Conservation (phyloP, 257 asterid species). For the Solanum tarapatanum region DNA sequence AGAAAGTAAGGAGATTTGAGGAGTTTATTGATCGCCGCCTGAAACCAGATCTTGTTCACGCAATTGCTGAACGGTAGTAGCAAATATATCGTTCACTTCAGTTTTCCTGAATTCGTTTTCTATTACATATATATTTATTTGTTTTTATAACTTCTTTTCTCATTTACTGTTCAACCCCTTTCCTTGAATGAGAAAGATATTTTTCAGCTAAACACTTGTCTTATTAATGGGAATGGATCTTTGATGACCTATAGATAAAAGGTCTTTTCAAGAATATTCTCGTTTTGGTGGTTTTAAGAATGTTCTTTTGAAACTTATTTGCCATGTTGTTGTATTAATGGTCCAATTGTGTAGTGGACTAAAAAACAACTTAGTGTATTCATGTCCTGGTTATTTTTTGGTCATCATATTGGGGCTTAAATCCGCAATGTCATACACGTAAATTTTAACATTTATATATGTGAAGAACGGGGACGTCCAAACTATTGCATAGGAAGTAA, state of each 20-base stretch:
- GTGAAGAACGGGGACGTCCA: background rate
- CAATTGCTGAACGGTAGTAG: constrained; percentile 62
- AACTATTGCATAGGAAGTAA: background rate
- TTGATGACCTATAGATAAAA: background rate
- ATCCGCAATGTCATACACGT: background rate
- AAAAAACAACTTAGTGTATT: background rate
- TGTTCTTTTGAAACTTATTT: background rate
- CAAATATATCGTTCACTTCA: background rate
- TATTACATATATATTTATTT: background rate
- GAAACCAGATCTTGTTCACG: constrained; percentile 82
- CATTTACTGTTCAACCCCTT: background rate
- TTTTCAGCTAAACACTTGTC: background rate
- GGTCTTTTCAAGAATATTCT: background rate
- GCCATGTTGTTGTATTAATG: background rate
- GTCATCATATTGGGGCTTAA: background rate
- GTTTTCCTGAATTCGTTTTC: background rate
- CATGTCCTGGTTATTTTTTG: background rate
- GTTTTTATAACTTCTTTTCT: background rate
- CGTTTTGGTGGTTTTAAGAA: background rate
- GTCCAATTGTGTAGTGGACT: background rate
- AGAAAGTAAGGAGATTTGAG: constrained; percentile 53
- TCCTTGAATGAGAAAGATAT: background rate
- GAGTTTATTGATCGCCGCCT: constrained; percentile 71
- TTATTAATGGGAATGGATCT: background rate
- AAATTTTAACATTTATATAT: background rate